These are phyloP conservation scores for Pythium plurisporium DNA, from an alignment of 352 stramenopile species.

Conservation along the genomic window DNA sequence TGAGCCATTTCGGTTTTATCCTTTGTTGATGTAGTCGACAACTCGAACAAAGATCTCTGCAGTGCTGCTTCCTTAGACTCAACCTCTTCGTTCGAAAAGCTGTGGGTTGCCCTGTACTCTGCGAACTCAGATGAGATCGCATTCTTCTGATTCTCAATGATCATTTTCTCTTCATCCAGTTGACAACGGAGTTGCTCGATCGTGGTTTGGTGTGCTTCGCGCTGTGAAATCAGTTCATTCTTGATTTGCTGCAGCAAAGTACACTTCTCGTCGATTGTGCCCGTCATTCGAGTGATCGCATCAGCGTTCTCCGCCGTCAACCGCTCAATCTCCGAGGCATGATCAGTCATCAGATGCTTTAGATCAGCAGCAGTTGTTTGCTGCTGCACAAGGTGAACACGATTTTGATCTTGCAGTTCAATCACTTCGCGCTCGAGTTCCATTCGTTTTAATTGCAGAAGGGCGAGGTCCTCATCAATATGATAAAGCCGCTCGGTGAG, in stretches of 20 bases:
- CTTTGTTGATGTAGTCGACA: neutral
- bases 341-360: neutral
- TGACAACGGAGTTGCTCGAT: neutral
- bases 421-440: neutral
- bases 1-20: slow-evolving; percentile 7
- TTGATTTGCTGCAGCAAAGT: slow-evolving; percentile 30
- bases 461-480: neutral
- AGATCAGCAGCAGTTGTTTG: neutral
- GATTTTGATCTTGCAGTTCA: neutral
- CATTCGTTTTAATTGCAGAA: neutral
- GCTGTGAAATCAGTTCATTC: slow-evolving; percentile 10
- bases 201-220: slow-evolving; percentile 1
- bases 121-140: neutral
- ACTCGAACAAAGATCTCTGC: neutral
- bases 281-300: slow-evolving; percentile 31
- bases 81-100: slow-evolving; percentile 8
- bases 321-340: slow-evolving; percentile 4
- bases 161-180: neutral
- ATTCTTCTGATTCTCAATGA: neutral
- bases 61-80: neutral
- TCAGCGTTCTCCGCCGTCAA: slow-evolving; percentile 18
- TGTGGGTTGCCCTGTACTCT: neutral
- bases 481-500: slow-evolving; percentile 1
- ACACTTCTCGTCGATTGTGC: slow-evolving; percentile 36
- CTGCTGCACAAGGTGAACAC: neutral